Percentiles rank a stretch among this genome's conserved stretches.
phyloP scores from a whole-genome alignment of 768 basidiomycete species.

The Boletus bicolor region DNA sequence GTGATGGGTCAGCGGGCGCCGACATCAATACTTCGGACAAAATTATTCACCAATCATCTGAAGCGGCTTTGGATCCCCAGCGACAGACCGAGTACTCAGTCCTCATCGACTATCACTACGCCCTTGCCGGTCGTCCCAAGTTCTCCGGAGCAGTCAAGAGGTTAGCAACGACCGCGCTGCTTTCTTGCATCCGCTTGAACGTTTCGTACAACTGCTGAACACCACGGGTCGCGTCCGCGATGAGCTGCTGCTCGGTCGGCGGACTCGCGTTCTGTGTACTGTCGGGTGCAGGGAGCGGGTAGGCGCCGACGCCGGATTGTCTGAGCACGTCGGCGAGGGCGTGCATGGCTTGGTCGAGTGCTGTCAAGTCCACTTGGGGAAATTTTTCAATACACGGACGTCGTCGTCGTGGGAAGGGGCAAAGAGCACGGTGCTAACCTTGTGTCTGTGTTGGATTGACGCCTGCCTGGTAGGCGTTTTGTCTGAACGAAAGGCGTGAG shows the following conservation, averaged over 20 bases:
- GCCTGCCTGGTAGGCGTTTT: conserved; percentile 58
- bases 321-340: conserved; percentile 47
- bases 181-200: conserved; percentile 53
- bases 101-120: background rate
- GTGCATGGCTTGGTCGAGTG: conserved; percentile 50
- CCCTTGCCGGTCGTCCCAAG: conserved; percentile 9
- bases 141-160: conserved; percentile 34
- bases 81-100: background rate
- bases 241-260: conserved; percentile 47
- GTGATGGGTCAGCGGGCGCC: no score
- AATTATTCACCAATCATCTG: background rate
- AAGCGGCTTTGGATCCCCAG: background rate
- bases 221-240: conserved; percentile 39
- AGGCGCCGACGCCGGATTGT: conserved; percentile 62
- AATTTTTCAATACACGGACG: background rate
- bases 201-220: conserved; percentile 50
- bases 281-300: conserved; percentile 44
- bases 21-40: background rate
- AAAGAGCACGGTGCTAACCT: conserved; percentile 35
- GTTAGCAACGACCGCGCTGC: conserved; percentile 50
- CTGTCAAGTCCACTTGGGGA: conserved; percentile 42
- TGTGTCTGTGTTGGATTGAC: conserved; percentile 53
- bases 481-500: conserved; percentile 34
- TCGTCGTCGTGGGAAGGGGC: no score
- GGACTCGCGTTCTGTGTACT: conserved; percentile 10